Percentiles rank a stretch among this genome's conserved stretches.
phyloP scores from a whole-genome alignment of 345 rosid species.

The Citrus reticulata region DNA sequence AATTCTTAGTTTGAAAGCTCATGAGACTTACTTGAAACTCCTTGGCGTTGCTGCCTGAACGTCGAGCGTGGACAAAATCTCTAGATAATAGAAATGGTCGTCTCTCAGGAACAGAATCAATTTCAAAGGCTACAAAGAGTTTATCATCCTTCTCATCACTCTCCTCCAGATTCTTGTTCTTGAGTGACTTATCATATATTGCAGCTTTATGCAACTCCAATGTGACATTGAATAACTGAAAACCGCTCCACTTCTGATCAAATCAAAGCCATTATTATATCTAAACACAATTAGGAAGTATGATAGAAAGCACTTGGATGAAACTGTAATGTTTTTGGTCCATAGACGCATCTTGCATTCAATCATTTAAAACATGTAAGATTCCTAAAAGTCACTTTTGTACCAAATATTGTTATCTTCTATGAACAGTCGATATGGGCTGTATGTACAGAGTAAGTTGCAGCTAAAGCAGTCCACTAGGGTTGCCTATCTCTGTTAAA shows the following conservation, averaged over 20 bases:
- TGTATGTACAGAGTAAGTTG: not conserved
- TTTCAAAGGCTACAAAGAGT: slow-evolving; percentile 25
- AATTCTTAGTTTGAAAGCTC: not conserved
- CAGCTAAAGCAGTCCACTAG: not conserved
- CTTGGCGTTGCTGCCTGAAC: slow-evolving; percentile 10
- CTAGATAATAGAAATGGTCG: slow-evolving; percentile 40
- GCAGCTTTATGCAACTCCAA: slow-evolving; percentile 24
- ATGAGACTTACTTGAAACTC: slow-evolving; percentile 26
- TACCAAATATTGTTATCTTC: not conserved
- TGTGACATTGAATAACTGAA: slow-evolving; percentile 13
- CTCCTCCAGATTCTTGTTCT: not conserved
- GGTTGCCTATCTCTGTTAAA: not conserved
- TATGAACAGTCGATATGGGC: not conserved
- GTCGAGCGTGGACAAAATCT: slow-evolving; percentile 36
- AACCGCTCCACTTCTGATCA: slow-evolving; percentile 37
- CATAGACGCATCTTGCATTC: not conserved
- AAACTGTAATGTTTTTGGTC: not conserved
- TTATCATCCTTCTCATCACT: slow-evolving; percentile 10
- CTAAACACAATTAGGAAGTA: not conserved
- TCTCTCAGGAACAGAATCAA: slow-evolving; percentile 17
- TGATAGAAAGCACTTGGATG: not conserved
- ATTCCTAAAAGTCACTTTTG: not conserved
- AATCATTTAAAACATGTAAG: not conserved
- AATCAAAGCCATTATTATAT: not conserved
- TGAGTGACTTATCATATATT: slow-evolving; percentile 3